These are phyloP conservation scores for Nakataea oryzae DNA, from an alignment of 2,329 filamentous ascomycete species.

Conservation along the genomic window DNA sequence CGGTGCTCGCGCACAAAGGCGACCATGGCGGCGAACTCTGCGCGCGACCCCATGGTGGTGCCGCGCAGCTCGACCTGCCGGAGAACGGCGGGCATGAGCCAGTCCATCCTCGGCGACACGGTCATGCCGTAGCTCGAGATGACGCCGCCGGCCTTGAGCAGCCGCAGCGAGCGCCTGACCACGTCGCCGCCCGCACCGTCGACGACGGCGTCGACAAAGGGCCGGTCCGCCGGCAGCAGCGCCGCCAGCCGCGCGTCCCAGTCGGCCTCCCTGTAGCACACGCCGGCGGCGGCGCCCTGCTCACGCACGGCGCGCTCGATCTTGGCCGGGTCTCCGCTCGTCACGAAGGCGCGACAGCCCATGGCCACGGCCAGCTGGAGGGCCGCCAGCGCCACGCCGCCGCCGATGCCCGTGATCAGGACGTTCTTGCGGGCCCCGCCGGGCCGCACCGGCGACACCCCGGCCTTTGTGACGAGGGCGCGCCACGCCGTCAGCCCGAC, in stretches of 20 bases:
- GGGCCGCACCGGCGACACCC: constrained; percentile 16
- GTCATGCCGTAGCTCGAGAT: constrained; percentile 91
- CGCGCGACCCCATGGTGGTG: constrained; percentile 81
- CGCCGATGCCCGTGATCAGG: constrained; percentile 83
- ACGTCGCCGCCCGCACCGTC: constrained; percentile 87
- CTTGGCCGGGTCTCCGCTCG: constrained; percentile 64
- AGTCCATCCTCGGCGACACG: constrained; percentile 72
- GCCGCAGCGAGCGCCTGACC: constrained; percentile 52
- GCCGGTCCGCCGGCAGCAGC: constrained; percentile 53
- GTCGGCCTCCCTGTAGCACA: constrained; percentile 63
- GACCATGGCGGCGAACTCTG: constrained; percentile 88
- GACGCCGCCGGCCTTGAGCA: constrained; percentile 76
- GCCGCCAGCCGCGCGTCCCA: constrained; percentile 71
- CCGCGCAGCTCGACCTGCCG: constrained; percentile 83
- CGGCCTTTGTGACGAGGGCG: constrained; percentile 70
- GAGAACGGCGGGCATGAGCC: constrained; percentile 71
- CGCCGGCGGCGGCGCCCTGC: constrained; percentile 73
- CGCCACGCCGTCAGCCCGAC: constrained; percentile 85
- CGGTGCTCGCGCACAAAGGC: constrained; percentile 51
- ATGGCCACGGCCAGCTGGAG: constrained; percentile 68
- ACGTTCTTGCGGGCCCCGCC: constrained; percentile 55
- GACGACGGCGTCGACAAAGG: constrained; percentile 71
- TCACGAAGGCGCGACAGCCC: constrained; percentile 74
- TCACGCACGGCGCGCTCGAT: constrained; percentile 55
- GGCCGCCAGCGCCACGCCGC: constrained; percentile 77